These are phyloP conservation scores for Moelleriella libera DNA, from an alignment of 2,329 filamentous ascomycete species.

Conservation along the genomic window DNA sequence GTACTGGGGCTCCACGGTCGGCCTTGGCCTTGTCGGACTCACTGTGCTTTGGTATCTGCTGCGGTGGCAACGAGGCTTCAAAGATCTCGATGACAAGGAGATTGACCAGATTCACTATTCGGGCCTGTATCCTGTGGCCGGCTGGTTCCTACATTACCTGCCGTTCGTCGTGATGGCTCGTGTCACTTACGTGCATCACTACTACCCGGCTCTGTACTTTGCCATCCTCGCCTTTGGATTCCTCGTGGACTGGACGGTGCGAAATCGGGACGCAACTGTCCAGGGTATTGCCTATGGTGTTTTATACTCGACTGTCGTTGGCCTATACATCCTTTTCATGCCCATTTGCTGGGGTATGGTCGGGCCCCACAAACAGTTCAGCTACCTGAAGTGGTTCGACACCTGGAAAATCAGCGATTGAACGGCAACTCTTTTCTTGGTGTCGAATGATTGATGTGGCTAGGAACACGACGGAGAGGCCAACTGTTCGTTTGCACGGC, in stretches of 20 bases:
- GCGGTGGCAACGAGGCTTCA: conserved; percentile 91
- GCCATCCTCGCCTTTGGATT: conserved; percentile 85
- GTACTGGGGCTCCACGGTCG: conserved; percentile 85
- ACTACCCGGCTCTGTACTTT: conserved; percentile 97
- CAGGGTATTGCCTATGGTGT: conserved; percentile 58
- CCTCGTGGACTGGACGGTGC: conserved; percentile 69
- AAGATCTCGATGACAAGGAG: conserved; percentile 63
- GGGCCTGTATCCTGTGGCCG: conserved; percentile 77
- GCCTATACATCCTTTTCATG: conserved; percentile 79
- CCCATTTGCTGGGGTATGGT: conserved; percentile 96
- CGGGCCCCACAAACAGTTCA: conserved; percentile 70
- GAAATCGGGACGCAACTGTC: conserved; percentile 46
- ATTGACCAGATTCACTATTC: conserved; percentile 93
- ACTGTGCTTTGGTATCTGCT: conserved; percentile 74
- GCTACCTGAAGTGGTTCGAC: conserved; percentile 86
- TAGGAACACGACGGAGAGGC: no score
- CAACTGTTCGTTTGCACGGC: no score
- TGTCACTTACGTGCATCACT: conserved; percentile 98
- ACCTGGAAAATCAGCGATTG: conserved; percentile 69
- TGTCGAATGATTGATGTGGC: no score
- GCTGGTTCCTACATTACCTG: conserved; percentile 93
- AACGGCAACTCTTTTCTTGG: not conserved
- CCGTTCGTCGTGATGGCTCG: conserved; percentile 96
- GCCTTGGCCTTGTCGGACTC: conserved; percentile 57
- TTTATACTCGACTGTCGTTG: conserved; percentile 62